Percentiles rank a stretch among this genome's conserved stretches.
These are phyloP conservation scores for Pichia cephalocereana DNA, from an alignment of 805 yeast species.

Conservation along the genomic window DNA sequence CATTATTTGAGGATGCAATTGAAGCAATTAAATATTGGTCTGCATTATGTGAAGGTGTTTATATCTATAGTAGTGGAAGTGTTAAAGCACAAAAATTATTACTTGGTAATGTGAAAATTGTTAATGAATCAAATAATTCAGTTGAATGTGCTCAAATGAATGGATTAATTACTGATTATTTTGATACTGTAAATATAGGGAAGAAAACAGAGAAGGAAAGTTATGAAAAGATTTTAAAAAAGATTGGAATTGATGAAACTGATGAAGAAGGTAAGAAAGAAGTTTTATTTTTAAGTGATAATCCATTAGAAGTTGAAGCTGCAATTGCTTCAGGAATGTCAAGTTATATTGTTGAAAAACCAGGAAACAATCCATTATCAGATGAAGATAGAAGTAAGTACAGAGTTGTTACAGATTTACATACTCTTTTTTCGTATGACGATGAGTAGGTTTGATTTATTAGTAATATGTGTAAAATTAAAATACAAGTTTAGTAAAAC, in stretches of 20 bases:
- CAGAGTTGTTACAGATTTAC: slow-evolving; percentile 24
- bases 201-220: slow-evolving; percentile 50
- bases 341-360: slow-evolving; percentile 53
- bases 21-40: slow-evolving; percentile 39
- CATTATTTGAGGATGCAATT: slow-evolving; percentile 67
- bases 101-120: slow-evolving; percentile 49
- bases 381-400: slow-evolving; percentile 24
- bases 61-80: slow-evolving; percentile 85
- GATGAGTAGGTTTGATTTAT: not conserved
- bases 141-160: slow-evolving; percentile 39
- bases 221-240: slow-evolving; percentile 45
- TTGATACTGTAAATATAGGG: slow-evolving; percentile 81
- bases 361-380: slow-evolving; percentile 57
- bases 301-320: slow-evolving; percentile 66
- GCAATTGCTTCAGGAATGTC: slow-evolving; percentile 58
- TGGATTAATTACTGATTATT: slow-evolving; percentile 51
- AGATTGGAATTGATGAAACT: slow-evolving; percentile 12
- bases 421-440: slow-evolving; percentile 12
- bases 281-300: slow-evolving; percentile 71
- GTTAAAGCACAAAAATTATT: slow-evolving; percentile 77
- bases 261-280: slow-evolving; percentile 17
- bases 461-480: not conserved
- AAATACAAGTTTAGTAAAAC: not conserved
- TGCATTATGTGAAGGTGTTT: slow-evolving; percentile 29
- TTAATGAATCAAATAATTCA: slow-evolving; percentile 17